phyloP scores from a whole-genome alignment of 148 eudicot genomes.

The Persicaria tinctoria region DNA sequence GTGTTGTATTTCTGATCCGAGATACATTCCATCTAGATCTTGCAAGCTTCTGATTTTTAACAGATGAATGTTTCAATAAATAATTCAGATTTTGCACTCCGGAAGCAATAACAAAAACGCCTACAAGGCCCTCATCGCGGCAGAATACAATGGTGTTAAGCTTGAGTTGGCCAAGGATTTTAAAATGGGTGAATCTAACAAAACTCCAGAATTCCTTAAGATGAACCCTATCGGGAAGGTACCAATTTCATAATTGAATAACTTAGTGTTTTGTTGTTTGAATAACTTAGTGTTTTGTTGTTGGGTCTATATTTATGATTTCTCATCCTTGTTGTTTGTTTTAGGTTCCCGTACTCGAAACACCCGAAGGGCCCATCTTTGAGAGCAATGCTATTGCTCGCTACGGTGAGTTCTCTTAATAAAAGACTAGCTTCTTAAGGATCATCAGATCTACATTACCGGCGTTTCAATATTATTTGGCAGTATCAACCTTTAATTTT shows the following conservation, averaged over 20 bases:
- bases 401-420: slow-evolving; percentile 30
- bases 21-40: neutral
- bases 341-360: slow-evolving; percentile 61
- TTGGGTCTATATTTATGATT: neutral
- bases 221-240: slow-evolving; percentile 89
- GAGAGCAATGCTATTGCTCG: slow-evolving; percentile 78
- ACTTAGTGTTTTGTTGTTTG: too few relatives aligned
- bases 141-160: slow-evolving; percentile 52
- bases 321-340: neutral
- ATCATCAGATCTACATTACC: too few relatives aligned
- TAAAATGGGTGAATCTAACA: slow-evolving; percentile 52
- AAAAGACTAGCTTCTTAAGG: too few relatives aligned
- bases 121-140: slow-evolving; percentile 61
- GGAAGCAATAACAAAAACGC: slow-evolving; percentile 53
- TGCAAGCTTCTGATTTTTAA: neutral
- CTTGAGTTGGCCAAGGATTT: slow-evolving; percentile 47
- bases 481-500: too few relatives aligned
- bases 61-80: neutral
- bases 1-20: neutral
- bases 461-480: too few relatives aligned
- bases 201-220: slow-evolving; percentile 59
- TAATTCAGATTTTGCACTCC: slow-evolving; percentile 44
- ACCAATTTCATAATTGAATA: neutral
- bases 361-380: slow-evolving; percentile 55
- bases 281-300: neutral